Conservation (phyloP, 257 asterid species). For the Fraxinus cuspidata region DNA sequence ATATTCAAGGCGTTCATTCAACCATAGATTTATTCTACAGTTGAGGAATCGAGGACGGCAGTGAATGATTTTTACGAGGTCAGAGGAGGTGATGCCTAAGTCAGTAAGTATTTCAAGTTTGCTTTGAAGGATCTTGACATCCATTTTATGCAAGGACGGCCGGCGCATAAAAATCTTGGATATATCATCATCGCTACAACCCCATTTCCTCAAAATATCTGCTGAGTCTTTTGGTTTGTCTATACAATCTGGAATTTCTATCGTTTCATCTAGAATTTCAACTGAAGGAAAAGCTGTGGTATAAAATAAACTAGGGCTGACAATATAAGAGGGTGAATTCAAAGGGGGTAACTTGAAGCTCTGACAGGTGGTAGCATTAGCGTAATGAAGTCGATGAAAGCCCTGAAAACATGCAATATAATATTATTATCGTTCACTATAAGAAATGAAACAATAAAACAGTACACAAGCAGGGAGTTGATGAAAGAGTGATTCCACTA, state of each 20-base stretch:
- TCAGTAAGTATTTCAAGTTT: conserved; percentile 57
- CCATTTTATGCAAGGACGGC: conserved; percentile 55
- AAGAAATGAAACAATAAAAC: no score
- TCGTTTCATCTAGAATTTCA: conserved; percentile 29
- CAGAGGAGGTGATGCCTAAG: conserved; percentile 54
- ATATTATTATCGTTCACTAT: not conserved
- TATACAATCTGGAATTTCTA: conserved; percentile 16
- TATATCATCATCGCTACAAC: conserved; percentile 60
- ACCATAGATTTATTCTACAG: conserved; percentile 41
- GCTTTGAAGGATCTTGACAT: conserved; percentile 42
- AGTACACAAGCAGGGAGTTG: no score
- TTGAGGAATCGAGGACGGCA: conserved; percentile 76
- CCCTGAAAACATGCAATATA: conserved; percentile 33
- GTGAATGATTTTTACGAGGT: conserved; percentile 56
- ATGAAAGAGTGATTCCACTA: no score
- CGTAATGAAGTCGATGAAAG: conserved; percentile 27
- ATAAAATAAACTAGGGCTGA: conserved; percentile 30
- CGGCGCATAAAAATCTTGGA: conserved; percentile 57
- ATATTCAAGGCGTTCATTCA: conserved; percentile 57
- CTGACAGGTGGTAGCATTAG: conserved; percentile 22
- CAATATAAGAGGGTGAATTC: conserved; percentile 24
- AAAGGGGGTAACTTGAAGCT: conserved; percentile 20
- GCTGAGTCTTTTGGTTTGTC: conserved; percentile 38
- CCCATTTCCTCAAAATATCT: conserved; percentile 56
- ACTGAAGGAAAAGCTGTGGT: conserved; percentile 36